Conservation (phyloP, 1,284 basidiomycete genomes). For the Xanthoconium separans region DNA sequence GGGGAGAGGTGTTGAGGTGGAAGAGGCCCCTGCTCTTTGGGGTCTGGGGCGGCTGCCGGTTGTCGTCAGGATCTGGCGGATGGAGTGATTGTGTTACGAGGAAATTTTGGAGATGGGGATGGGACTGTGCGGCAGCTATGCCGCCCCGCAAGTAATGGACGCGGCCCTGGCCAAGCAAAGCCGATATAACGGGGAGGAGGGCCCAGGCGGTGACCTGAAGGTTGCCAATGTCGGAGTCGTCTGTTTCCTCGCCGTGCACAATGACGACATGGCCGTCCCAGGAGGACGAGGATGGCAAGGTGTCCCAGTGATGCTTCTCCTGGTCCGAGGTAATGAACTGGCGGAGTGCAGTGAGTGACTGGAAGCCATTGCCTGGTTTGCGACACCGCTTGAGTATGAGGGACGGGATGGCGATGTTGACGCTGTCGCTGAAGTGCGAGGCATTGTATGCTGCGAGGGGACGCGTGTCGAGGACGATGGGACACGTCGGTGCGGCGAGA, state of each 20-base stretch:
- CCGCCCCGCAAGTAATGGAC: constrained; percentile 72
- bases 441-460: constrained; percentile 63
- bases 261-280: constrained; percentile 72
- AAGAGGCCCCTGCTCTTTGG: constrained; percentile 53
- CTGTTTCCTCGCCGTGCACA: constrained; percentile 75
- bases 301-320: constrained; percentile 63
- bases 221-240: constrained; percentile 56
- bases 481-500: constrained; percentile 50
- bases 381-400: constrained; percentile 83
- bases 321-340: constrained; percentile 77
- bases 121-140: constrained; percentile 54
- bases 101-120: constrained; percentile 52
- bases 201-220: constrained; percentile 60
- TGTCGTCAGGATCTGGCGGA: constrained; percentile 11
- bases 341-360: constrained; percentile 63
- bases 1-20: constrained; percentile 61
- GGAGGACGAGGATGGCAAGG: constrained; percentile 42
- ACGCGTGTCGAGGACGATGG: constrained; percentile 79
- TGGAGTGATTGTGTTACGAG: constrained; percentile 22
- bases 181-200: constrained; percentile 57
- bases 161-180: constrained; percentile 50
- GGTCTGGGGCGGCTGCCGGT: constrained; percentile 22
- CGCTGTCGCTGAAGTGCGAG: constrained; percentile 62
- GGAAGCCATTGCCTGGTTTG: constrained; percentile 63
- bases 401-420: constrained; percentile 82